Evolutionary conservation across 2,329 filamentous ascomycete species (phyloP).

Genomic region (Ustilaginoidea virens): DNA sequence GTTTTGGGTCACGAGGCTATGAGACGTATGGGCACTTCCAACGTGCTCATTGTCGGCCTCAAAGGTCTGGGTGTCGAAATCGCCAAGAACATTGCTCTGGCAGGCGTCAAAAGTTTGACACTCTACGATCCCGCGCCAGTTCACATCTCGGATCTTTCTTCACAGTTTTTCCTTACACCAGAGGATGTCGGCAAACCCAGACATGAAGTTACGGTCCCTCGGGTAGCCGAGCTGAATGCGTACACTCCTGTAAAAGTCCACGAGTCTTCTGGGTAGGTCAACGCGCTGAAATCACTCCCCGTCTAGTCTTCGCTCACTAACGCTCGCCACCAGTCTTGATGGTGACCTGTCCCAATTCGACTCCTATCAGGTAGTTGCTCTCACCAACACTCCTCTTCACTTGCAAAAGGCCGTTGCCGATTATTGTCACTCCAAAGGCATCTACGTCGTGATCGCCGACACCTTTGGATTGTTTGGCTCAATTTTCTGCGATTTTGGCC

Average conservation of each 20-base stretch:
- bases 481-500: constrained; percentile 94
- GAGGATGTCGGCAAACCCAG: constrained; percentile 86
- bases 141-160: constrained; percentile 76
- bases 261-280: constrained; percentile 37
- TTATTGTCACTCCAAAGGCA: constrained; percentile 87
- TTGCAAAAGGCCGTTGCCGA: constrained; percentile 76
- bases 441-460: constrained; percentile 76
- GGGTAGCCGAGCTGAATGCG: constrained; percentile 86
- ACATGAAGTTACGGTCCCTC: constrained; percentile 71
- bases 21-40: constrained; percentile 97
- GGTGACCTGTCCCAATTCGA: constrained; percentile 70
- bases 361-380: constrained; percentile 81
- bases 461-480: constrained; percentile 89
- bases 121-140: constrained; percentile 81
- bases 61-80: constrained; percentile 95
- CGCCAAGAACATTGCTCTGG: constrained; percentile 95
- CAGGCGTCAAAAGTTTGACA: constrained; percentile 93
- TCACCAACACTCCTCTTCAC: constrained; percentile 70
- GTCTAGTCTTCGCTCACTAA: too few species aligned
- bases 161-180: constrained; percentile 88
- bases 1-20: constrained; percentile 68
- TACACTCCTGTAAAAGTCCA: constrained; percentile 86
- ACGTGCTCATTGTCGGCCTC: constrained; percentile 80
- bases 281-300: too few species aligned
- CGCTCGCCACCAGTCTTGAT: constrained; percentile 54